Evolutionary conservation across 2,329 filamentous ascomycete species (phyloP), one percentile per base, ranked within the genome.

Genomic region (Zarea fungicola): DNA sequence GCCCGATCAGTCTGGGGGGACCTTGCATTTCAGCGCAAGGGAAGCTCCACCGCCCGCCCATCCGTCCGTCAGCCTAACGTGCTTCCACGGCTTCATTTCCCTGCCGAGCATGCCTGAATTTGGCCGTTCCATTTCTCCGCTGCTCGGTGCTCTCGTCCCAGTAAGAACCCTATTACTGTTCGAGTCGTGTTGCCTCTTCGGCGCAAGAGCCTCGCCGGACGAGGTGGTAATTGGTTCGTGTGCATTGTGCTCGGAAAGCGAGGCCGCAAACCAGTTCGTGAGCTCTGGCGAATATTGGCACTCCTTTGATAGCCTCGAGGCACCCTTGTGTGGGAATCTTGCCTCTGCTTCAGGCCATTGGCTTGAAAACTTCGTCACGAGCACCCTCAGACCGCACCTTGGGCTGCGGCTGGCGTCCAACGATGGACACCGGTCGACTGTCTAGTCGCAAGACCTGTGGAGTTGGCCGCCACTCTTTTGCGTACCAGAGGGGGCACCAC

Each of bases 401-500:
- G 34, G 26, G 35, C 43, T 47, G 43, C 35, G 35, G 34, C 34
- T 46, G 32, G 43, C 34, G 34, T 46, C 34, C 43, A 22, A 39
- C 25, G 43, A 47, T 31, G 28, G 26, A 25, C 43, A 29, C 11
- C 16, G n/a, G 16, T 35, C 32, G 34, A 47, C 35, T 32, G 35
- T 22, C 18, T 26, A 16, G 26, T 25, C 11, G 18, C 44, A 25
- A 14, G 23, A 19, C 9, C 22, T 14, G 44, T 47, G 44, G 44
- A 40, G 44, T 31, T 47, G 35, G 25, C 44, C 19, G 35, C 44
- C 44, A 34, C 44, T 47, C 44, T 13, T 32, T 19, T 34, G 42
- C 22, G 46, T 11, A 42, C 23, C 37, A 18, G 39, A 49, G 46
- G 46, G 45, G 39, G 39, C 31, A 49, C 46, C 46, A 49, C 46